These are phyloP conservation scores for Strobilomyces echinocephalus DNA, from an alignment of 768 basidiomycete genomes.

Conservation along the genomic window DNA sequence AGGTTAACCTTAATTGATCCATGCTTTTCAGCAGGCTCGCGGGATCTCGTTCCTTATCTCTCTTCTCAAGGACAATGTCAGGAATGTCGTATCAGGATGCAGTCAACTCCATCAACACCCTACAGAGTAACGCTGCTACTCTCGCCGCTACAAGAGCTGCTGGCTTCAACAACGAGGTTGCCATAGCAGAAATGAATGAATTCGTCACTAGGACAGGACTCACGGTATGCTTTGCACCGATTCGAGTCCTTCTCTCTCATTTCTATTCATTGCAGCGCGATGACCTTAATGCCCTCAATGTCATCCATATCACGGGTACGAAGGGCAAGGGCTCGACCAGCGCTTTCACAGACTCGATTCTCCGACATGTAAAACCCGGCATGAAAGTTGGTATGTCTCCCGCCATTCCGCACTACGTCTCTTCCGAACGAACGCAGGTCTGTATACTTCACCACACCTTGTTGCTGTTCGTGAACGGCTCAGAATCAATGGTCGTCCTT, in stretches of 20 bases:
- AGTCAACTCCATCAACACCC: constrained; percentile 64
- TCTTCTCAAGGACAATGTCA: constrained; percentile 45
- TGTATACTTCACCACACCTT: constrained; percentile 96
- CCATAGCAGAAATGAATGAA: constrained; percentile 86
- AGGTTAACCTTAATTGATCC: neutral
- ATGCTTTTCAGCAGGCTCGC: constrained; percentile 5
- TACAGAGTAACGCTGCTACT: constrained; percentile 92
- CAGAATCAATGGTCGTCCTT: constrained; percentile 83
- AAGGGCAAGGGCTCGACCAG: constrained; percentile 98
- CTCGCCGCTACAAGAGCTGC: constrained; percentile 78
- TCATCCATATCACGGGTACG: constrained; percentile 94
- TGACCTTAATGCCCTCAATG: constrained; percentile 84
- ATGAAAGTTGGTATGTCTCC: constrained; percentile 72
- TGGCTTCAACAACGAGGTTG: constrained; percentile 50
- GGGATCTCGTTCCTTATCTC: constrained; percentile 4
- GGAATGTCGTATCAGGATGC: constrained; percentile 62
- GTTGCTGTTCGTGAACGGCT: constrained; percentile 95
- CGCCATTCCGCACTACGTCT: neutral
- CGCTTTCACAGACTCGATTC: constrained; percentile 84
- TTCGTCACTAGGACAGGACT: constrained; percentile 87
- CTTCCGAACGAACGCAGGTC: constrained; percentile 43
- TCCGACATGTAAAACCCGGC: constrained; percentile 65
- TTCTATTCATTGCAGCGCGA: constrained; percentile 47
- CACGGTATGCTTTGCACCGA: constrained; percentile 44
- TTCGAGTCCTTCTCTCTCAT: constrained; percentile 10